A percentile compares a stretch with the other conserved stretches of the same genome.
Conservation (phyloP, 768 basidiomycete genomes). For the Termitomyces sp. region DNA sequence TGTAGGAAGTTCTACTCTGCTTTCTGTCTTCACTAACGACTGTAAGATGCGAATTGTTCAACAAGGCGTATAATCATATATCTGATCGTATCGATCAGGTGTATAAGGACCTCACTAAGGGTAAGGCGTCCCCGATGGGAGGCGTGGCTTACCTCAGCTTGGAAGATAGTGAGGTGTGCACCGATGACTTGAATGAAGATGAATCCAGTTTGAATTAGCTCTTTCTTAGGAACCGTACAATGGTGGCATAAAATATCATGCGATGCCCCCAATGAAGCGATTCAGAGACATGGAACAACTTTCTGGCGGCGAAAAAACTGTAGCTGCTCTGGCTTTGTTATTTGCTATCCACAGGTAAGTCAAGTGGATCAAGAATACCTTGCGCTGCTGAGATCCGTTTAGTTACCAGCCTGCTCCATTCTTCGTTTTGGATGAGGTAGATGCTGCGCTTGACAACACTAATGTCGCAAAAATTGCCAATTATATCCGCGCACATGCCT, state of each 20-base stretch:
- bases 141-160: slow-evolving; percentile 95
- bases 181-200: not conserved
- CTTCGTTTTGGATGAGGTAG: slow-evolving; percentile 98
- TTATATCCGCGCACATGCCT: slow-evolving; percentile 84
- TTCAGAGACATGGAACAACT: slow-evolving; percentile 99
- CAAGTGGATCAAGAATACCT: not conserved
- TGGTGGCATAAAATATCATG: slow-evolving; percentile 95
- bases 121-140: slow-evolving; percentile 88
- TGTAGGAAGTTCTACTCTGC: not conserved
- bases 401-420: slow-evolving; percentile 97
- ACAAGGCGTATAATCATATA: slow-evolving; percentile 94
- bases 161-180: slow-evolving; percentile 86
- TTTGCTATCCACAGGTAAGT: slow-evolving; percentile 92
- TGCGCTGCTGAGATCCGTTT: not conserved
- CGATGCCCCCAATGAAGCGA: slow-evolving; percentile 99
- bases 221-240: slow-evolving; percentile 48
- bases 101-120: slow-evolving; percentile 97
- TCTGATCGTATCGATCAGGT: slow-evolving; percentile 92
- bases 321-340: slow-evolving; percentile 92
- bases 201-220: not conserved
- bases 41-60: slow-evolving; percentile 73
- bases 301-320: slow-evolving; percentile 97
- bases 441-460: slow-evolving; percentile 97
- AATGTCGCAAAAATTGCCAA: slow-evolving; percentile 95
- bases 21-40: not conserved